Base-by-base conservation (phyloP, 345 rosid species). In the Gossypium ekmanianum region DNA sequence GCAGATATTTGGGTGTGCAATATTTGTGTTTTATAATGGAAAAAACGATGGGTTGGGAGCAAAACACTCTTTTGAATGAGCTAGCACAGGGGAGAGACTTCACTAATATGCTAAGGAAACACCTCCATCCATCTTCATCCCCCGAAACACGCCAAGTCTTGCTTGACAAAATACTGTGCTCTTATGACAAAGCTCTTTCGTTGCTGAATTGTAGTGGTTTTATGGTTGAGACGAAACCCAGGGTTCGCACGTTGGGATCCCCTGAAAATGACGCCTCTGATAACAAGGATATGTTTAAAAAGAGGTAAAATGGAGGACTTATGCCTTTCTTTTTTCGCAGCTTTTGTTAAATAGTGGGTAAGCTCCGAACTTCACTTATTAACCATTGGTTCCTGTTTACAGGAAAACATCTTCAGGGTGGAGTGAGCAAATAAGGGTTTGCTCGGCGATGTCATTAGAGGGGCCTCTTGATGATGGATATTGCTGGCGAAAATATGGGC, bases 401-500 rank as follows among this genome's bases (percentile, higher is more conserved):
- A 94, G 98, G 80, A 91, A 91, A 79, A 63, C 83, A 48, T 51
- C 72, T 34, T 67, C 73, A 0, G 69, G 58, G 55, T 82, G 86
- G 83, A 76, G 80, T 1, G 88, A 92, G 59, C 84, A 85, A 78
- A 83, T 88, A 64, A 82, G 44, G 75, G 83, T 84, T 43, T 65
- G 77, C 72, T 73, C 83, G 0, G 89, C 78, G 68, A 22, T 80
- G 17, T 88, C 84, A 4, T 76, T 74, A 14, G 94, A 90, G 11
- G 91, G 90, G 7, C 83, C 85, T 45, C 72, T 68, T 0, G 91
- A 85, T 45, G 98, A 94, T 85, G 98, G 97, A 10, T 79, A 80
- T 71, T 79, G 82, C 87, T 94, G 98, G 98, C 89, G 98, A 78
- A 94, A 94, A 72, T 94, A 94, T 61, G 98, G 98, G 11, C 98